A percentile compares a stretch with the other conserved stretches of the same genome.
These are phyloP conservation scores for Penicillium verrucosum DNA, from an alignment of 2,329 filamentous ascomycete species.

Conservation along the genomic window DNA sequence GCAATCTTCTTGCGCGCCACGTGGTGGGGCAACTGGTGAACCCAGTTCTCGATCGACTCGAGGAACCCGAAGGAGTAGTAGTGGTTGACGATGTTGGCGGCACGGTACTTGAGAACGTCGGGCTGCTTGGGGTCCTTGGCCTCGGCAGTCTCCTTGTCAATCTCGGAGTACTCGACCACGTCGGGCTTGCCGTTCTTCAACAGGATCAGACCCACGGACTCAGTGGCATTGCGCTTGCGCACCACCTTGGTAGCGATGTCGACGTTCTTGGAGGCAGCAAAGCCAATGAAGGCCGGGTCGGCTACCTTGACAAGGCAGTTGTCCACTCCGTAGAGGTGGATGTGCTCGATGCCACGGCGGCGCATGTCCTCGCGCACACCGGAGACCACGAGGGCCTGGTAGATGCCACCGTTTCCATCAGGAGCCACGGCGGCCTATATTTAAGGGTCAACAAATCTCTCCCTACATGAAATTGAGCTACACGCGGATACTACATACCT, in stretches of 20 bases:
- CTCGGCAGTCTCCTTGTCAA: constrained; percentile 82
- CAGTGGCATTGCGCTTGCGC: constrained; percentile 92
- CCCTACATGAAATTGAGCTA: not conserved
- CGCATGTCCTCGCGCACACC: constrained; percentile 84
- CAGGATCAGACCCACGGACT: constrained; percentile 91
- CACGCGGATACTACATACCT: constrained; percentile 47
- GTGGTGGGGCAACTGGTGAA: constrained; percentile 84
- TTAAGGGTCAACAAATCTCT: constrained; percentile 3
- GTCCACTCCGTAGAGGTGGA: constrained; percentile 97
- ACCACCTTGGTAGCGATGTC: constrained; percentile 99
- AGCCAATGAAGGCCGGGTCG: constrained; percentile 92
- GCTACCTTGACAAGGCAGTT: constrained; percentile 99
- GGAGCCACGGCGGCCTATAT: constrained; percentile 81
- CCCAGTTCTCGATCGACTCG: constrained; percentile 83
- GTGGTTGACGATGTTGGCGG: constrained; percentile 99
- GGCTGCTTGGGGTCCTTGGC: constrained; percentile 78
- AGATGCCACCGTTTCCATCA: constrained; percentile 95
- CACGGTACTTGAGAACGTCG: constrained; percentile 86
- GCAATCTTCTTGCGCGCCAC: constrained; percentile 99
- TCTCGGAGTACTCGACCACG: constrained; percentile 98
- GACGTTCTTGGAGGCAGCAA: constrained; percentile 80
- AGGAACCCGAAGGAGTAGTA: constrained; percentile 97
- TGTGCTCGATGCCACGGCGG: constrained; percentile 84
- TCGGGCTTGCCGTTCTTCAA: constrained; percentile 94
- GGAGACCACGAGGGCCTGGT: constrained; percentile 79